Percentiles rank a stretch among this genome's conserved stretches.
Conservation (phyloP, 148 eudicot genomes). For the Rhododendron henanense region DNA sequence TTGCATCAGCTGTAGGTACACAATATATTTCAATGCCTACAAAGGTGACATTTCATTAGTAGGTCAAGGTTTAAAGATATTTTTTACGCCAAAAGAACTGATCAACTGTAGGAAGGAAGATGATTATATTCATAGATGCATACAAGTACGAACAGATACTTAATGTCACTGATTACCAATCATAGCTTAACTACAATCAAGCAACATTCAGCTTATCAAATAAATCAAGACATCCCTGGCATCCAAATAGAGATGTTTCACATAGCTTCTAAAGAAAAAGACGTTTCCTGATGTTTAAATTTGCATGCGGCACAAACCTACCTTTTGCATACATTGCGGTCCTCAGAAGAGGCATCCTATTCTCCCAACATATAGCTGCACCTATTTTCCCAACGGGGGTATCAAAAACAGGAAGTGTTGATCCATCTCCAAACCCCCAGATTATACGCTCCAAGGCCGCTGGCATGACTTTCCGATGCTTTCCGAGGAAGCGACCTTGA, state of each 20-base stretch:
- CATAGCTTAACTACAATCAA: background rate
- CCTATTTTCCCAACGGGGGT: constrained; percentile 88
- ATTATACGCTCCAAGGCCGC: constrained; percentile 81
- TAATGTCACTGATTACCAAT: background rate
- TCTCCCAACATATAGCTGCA: constrained; percentile 95
- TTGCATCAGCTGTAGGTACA: constrained; percentile 94
- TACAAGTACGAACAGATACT: background rate
- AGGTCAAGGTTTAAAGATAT: background rate
- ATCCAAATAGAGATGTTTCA: background rate
- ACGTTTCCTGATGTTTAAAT: background rate
- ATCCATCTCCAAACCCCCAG: constrained; percentile 98
- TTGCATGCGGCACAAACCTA: constrained; percentile 17
- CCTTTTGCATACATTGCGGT: constrained; percentile 98
- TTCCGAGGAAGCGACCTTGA: constrained; percentile 87
- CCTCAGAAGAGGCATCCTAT: constrained; percentile 90
- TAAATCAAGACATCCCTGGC: background rate
- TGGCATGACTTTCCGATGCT: constrained; percentile 94
- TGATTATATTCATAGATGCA: background rate
- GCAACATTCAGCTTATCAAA: background rate
- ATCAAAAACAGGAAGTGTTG: constrained; percentile 86
- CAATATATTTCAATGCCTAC: constrained; percentile 92
- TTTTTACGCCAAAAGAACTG: background rate
- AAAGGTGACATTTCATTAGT: background rate
- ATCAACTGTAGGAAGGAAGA: background rate
- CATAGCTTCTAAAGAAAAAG: background rate